These are phyloP conservation scores for Rhizophagus sp. DNA, from an alignment of 192 early-diverging fungal genomes.

Conservation along the genomic window DNA sequence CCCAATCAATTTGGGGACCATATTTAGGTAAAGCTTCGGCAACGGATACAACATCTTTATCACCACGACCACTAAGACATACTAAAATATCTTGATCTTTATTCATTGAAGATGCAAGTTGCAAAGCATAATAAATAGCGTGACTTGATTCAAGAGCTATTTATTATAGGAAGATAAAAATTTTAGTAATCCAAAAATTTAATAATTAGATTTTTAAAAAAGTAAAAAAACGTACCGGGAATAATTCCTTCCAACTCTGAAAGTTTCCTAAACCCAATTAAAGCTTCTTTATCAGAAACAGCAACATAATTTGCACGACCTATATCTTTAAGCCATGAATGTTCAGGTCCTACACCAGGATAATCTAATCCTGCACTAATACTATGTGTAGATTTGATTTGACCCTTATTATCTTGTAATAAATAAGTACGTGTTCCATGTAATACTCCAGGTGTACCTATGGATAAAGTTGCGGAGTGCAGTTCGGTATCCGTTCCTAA, in stretches of 20 bases:
- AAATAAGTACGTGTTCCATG: constrained; percentile 96
- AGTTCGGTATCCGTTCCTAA: constrained; percentile 67
- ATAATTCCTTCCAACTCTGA: constrained; percentile 87
- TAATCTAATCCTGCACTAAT: constrained; percentile 98
- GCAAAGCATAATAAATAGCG: constrained; percentile 80
- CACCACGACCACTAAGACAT: constrained; percentile 91
- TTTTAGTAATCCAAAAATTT: not conserved
- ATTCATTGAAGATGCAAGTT: constrained; percentile 72
- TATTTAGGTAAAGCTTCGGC: constrained; percentile 87
- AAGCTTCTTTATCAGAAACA: constrained; percentile 80
- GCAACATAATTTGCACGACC: constrained; percentile 81
- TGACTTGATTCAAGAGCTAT: constrained; percentile 93
- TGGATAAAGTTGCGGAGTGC: constrained; percentile 89
- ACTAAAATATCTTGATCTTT: constrained; percentile 85
- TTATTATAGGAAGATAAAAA: not conserved
- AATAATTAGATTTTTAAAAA: too few species aligned
- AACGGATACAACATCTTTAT: constrained; percentile 96
- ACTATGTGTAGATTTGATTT: constrained; percentile 94
- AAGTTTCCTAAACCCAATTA: constrained; percentile 79
- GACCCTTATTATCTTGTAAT: constrained; percentile 94
- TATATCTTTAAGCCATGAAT: constrained; percentile 86
- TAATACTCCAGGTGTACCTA: constrained; percentile 88
- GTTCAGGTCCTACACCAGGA: constrained; percentile 97
- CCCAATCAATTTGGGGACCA: constrained; percentile 94
- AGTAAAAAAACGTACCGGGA: constrained; percentile 45